Percentiles rank a stretch among this genome's conserved stretches.
phyloP scores from a whole-genome alignment of 805 yeast species.

The Wickerhamomyces chaumierensis region DNA sequence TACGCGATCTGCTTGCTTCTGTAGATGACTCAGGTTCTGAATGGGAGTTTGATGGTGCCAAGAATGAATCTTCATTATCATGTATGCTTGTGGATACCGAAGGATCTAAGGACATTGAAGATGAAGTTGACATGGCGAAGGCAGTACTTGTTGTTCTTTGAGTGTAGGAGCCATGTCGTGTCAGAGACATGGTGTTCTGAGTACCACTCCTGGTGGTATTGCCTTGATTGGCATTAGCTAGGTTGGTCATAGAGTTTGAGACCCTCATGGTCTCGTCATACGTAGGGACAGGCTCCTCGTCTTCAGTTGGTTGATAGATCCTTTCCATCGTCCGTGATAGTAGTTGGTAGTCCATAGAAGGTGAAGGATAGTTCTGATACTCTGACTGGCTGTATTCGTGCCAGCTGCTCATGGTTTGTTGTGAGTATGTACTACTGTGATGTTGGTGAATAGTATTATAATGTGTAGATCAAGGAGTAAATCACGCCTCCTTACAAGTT shows the following conservation, averaged over 20 bases:
- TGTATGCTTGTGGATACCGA: too few species aligned
- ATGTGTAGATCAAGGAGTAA: too few species aligned
- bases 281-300: slow-evolving; percentile 2
- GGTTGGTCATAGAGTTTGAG: neutral
- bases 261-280: slow-evolving; percentile 4
- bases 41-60: neutral
- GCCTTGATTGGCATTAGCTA: neutral
- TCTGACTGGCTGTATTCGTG: neutral
- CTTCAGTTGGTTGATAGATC: slow-evolving; percentile 1
- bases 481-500: too few species aligned
- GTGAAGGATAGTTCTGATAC: neutral
- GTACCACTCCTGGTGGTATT: too few species aligned
- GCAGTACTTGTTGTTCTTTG: too few species aligned
- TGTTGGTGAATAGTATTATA: too few species aligned
- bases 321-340: neutral
- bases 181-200: too few species aligned
- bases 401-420: slow-evolving; percentile 1
- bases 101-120: too few species aligned
- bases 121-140: too few species aligned
- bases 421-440: neutral
- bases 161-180: neutral
- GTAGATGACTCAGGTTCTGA: slow-evolving; percentile 3
- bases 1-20: slow-evolving; percentile 5
- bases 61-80: neutral
- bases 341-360: neutral